A percentile compares a stretch with the other conserved stretches of the same genome.
Evolutionary conservation across 257 asterid genomes (phyloP).

Genomic region (Capsicum chinense): DNA sequence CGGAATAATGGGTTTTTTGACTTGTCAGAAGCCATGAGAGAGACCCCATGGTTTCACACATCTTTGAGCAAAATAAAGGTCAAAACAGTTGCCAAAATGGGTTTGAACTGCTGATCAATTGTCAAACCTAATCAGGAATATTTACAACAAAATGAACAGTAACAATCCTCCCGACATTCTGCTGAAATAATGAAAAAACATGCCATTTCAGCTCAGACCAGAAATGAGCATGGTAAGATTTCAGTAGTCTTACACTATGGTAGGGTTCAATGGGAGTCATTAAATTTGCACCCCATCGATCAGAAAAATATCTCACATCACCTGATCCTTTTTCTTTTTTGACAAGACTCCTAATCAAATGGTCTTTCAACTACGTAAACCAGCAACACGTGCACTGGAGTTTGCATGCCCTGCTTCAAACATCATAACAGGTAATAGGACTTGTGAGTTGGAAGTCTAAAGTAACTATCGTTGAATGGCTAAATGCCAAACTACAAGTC

Average conservation of each 20-base stretch:
- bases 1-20: not conserved
- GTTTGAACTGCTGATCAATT: not conserved
- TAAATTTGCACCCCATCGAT: not conserved
- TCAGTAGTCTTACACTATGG: not conserved
- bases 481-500: not conserved
- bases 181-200: not conserved
- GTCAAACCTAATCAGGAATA: not conserved
- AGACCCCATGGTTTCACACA: not conserved
- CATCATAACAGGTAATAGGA: not conserved
- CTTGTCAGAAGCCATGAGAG: constrained; percentile 1
- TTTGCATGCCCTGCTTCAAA: constrained; percentile 14
- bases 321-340: not conserved
- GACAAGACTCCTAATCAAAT: not conserved
- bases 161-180: not conserved
- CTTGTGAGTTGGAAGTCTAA: not conserved
- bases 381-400: not conserved
- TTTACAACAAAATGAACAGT: not conserved
- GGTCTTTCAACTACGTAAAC: not conserved
- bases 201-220: constrained; percentile 4
- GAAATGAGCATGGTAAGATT: not conserved
- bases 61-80: not conserved
- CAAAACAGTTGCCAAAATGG: not conserved
- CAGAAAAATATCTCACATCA: not conserved
- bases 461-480: not conserved
- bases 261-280: not conserved